A percentile compares a stretch with the other conserved stretches of the same genome.
phyloP scores from a whole-genome alignment of 2,329 filamentous ascomycete species.

The Phyllachora maydis region DNA sequence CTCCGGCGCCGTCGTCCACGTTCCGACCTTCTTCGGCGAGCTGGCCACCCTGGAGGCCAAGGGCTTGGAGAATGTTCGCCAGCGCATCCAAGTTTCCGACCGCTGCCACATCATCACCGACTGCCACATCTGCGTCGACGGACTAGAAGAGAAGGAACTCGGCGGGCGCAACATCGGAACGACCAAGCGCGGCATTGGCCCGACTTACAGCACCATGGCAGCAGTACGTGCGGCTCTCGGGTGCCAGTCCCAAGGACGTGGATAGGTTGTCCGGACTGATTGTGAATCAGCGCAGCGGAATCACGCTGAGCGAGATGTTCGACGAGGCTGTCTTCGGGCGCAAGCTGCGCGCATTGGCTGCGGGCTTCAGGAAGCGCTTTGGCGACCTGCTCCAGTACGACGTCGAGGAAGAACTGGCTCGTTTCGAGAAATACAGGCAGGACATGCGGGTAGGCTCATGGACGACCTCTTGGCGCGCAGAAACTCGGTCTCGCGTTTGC shows the following conservation, averaged over 20 bases:
- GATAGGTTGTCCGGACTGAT: too few relatives aligned
- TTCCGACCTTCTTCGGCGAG: conserved; percentile 56
- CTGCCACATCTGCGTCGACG: conserved; percentile 43
- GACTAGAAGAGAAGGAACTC: conserved; percentile 37
- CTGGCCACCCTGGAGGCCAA: conserved; percentile 37
- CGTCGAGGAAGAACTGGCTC: conserved; percentile 45
- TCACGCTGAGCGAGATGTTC: conserved; percentile 48
- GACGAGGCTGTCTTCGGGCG: conserved; percentile 42
- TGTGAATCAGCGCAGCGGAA: conserved; percentile 37
- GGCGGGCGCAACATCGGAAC: conserved; percentile 20
- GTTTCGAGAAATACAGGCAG: conserved; percentile 36
- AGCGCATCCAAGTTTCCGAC: conserved; percentile 40
- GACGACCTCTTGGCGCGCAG: too few relatives aligned
- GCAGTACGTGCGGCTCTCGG: too few relatives aligned
- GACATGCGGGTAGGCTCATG: conserved; percentile 34
- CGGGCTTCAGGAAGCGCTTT: conserved; percentile 46
- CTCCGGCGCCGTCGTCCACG: conserved; percentile 45
- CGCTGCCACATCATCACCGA: conserved; percentile 42
- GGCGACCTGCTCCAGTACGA: conserved; percentile 34
- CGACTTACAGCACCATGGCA: conserved; percentile 9
- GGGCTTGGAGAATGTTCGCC: conserved; percentile 29
- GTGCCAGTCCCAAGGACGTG: not conserved
- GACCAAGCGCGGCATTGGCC: conserved; percentile 15
- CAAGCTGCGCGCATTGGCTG: conserved; percentile 39
- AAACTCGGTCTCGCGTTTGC: too few relatives aligned